phyloP scores from a whole-genome alignment of 2,329 filamentous ascomycete genomes.

The Trichoderma sp. region DNA sequence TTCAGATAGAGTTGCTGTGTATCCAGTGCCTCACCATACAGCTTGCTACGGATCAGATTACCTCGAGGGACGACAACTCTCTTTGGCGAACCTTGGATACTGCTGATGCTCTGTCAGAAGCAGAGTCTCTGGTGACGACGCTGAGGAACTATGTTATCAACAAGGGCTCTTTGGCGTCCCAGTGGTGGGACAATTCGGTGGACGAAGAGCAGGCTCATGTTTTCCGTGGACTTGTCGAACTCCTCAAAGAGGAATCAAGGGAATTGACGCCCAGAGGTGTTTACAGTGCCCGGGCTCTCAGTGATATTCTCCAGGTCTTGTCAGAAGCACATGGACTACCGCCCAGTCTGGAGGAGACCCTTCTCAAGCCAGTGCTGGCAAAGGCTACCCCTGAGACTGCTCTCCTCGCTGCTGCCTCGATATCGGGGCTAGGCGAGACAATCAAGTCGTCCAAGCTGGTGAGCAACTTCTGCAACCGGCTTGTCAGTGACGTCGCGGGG shows the following conservation, averaged over 20 bases:
- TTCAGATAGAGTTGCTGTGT: constrained; percentile 50
- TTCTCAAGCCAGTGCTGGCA: constrained; percentile 45
- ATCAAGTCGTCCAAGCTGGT: constrained; percentile 47
- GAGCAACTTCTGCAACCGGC: constrained; percentile 55
- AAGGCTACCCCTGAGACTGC: constrained; percentile 47
- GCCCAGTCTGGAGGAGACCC: constrained; percentile 45
- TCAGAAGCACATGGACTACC: constrained; percentile 47
- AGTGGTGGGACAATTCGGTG: constrained; percentile 38
- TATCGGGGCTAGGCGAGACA: constrained; percentile 51
- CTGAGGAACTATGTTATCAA: constrained; percentile 39
- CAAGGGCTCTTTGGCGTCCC: constrained; percentile 32
- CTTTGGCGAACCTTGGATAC: constrained; percentile 46
- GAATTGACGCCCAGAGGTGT: constrained; percentile 44
- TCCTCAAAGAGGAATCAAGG: constrained; percentile 43
- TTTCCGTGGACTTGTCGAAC: constrained; percentile 42
- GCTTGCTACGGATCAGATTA: constrained; percentile 54
- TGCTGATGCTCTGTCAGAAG: constrained; percentile 36
- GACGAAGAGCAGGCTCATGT: constrained; percentile 36
- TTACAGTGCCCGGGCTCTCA: constrained; percentile 53
- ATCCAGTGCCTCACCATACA: constrained; percentile 50
- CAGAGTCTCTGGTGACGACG: constrained; percentile 44
- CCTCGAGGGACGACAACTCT: constrained; percentile 40
- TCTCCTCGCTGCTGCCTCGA: constrained; percentile 48
- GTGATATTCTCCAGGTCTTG: constrained; percentile 47
- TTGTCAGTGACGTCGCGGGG: constrained; percentile 59